Evolutionary conservation across 2,329 filamentous ascomycete genomes (phyloP), one percentile per base, ranked within the genome.

Genomic region (Aspergillus quadrilineatus): DNA sequence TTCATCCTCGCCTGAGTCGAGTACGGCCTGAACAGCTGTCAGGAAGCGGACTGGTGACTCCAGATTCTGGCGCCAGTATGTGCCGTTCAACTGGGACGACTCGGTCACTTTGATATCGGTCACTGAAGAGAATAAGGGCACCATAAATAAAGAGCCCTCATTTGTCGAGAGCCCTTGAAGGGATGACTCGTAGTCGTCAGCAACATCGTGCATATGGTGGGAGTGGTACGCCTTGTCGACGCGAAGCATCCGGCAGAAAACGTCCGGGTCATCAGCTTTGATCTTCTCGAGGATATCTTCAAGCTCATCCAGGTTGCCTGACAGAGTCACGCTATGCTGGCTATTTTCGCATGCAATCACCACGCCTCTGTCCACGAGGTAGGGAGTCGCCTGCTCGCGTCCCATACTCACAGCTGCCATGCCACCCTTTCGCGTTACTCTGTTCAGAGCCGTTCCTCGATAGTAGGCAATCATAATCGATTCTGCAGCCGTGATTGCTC

Each of bases 41-140:
- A 4, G 63, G 46, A 49, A 61, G 4, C 3, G 51, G 0, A 68
- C 66, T 1, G 64, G 64, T 0, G 58, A 65, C 17, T 64, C 56
- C 0, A 68, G 32, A 26, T 66, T 65, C 9, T 29, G 50, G 15
- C 53, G 41, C 60, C 57, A 62, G 10, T 62, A 62, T 3, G 10
- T 12, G 2, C 44, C 9, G 1, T 30, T n/a, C 1, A 61, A 15
- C 3, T 49, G 12, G 1, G 6, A 1, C 4, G 51, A 49, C 2
- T 50, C 30, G 1, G 41, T 39, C 1, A 60, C 41, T 0, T 22
- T 36, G 2, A 37, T 14, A 1, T 39, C 44, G 1, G 42, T 53
- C 4, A 58, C 55, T 2, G 22, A 50, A 4, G 60, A 62, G 2
- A 54, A 45, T 3, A 61, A 6, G 1, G 60, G 60, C 2, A 50